Evolutionary conservation across 2,329 filamentous ascomycete genomes (phyloP), one percentile per base, ranked within the genome.

Genomic region (Annulohypoxylon truncatum): DNA sequence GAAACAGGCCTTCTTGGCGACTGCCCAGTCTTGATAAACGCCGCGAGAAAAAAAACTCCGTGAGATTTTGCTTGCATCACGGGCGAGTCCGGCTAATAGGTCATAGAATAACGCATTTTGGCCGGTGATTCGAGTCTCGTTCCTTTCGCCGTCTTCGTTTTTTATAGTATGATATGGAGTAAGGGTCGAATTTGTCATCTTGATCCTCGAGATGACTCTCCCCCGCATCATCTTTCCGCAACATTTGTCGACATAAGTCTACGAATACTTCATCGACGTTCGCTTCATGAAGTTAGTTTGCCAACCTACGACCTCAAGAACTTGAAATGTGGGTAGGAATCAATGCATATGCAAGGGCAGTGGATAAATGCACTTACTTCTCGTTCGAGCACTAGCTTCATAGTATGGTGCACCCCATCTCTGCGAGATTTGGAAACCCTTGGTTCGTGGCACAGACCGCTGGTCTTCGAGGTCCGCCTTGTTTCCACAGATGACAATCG

Each of bases 221-320:
- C 18, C 75, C 74, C 2, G 81, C 79, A 73, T 89, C 87, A 67
- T 95, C 92, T 73, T 89, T 92, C 67, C 89, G 85, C 62, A 96
- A 88, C 81, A 96, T 93, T 78, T 96, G 92, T 65, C 92, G 87
- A 76, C 92, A 95, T 60, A 96, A 85, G 77, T 96, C 92, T 71
- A 92, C 82, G 79, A 97, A 97, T 48, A 94, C 92, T 77, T 97
- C 94, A 72, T 97, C 93, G 13, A 97, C 94, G 73, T 97, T 97
- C 68, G 91, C 85, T 88, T 66, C 35, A 4, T 28, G 29, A 13
- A 18, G 54, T 69, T 29, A 70, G 64, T 60, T 44, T 47, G 24
- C 22, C 13, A 38, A 20, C 12, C 26, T 42, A 47, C 18, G 18
- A 53, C 42, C 56, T 31, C 31, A 13, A 33, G 15, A 28, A 20